These are phyloP conservation scores for Ramaria rubella DNA, from an alignment of 768 basidiomycete genomes.

Conservation along the genomic window DNA sequence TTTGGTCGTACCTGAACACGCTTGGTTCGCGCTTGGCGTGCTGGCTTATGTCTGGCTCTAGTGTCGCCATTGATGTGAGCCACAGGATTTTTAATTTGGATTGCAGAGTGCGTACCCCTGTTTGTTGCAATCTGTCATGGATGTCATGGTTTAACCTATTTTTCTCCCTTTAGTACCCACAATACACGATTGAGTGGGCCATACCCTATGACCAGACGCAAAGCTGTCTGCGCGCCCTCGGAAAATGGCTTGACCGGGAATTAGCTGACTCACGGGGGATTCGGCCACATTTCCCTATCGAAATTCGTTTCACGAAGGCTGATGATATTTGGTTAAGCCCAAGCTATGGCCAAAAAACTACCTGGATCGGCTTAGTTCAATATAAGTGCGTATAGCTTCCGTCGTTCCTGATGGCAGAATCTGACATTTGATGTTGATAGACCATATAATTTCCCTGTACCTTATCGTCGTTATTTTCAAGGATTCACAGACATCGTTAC, in stretches of 20 bases:
- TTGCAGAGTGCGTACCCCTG: conserved; percentile 59
- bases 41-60: conserved; percentile 55
- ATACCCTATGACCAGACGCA: conserved; percentile 66
- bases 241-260: conserved; percentile 65
- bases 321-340: conserved; percentile 97
- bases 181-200: conserved; percentile 95
- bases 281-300: conserved; percentile 86
- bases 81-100: conserved; percentile 89
- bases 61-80: conserved; percentile 70
- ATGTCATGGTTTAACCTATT: conserved; percentile 14
- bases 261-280: conserved; percentile 61
- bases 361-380: conserved; percentile 95
- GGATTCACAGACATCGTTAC: conserved; percentile 68
- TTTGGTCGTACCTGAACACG: conserved; percentile 55
- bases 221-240: conserved; percentile 65
- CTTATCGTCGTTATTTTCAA: conserved; percentile 72
- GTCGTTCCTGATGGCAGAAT: background rate
- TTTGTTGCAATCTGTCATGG: background rate
- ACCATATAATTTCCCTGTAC: conserved; percentile 78
- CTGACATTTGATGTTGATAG: conserved; percentile 31
- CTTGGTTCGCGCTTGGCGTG: conserved; percentile 56
- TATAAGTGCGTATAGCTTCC: conserved; percentile 63
- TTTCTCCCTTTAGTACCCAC: conserved; percentile 55
- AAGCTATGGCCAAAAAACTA: conserved; percentile 67
- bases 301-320: conserved; percentile 78